Evolutionary conservation across 495 filamentous ascomycete genomes (phyloP).

Genomic region (Neurospora sp.): DNA sequence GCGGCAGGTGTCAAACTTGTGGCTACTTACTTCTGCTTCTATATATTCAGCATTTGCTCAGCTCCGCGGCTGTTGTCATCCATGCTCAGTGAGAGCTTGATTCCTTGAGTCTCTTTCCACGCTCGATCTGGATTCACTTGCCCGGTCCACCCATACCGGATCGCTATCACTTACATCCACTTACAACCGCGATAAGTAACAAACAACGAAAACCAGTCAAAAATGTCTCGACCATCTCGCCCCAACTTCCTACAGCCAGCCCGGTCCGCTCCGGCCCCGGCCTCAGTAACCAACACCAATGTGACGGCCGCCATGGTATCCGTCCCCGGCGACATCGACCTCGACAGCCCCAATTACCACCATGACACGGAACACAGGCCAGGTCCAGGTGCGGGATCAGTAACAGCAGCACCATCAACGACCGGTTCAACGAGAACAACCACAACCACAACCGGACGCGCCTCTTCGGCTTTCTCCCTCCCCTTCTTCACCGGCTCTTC

Average conservation of each 20-base stretch:
- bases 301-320: not conserved
- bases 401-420: not conserved
- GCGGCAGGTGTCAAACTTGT: not conserved
- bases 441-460: not conserved
- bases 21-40: not conserved
- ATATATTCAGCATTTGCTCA: not conserved
- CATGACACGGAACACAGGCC: not conserved
- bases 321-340: not conserved
- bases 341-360: not conserved
- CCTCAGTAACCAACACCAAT: constrained; percentile 7
- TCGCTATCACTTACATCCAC: not conserved
- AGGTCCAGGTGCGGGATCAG: not conserved
- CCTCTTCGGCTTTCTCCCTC: not conserved
- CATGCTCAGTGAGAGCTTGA: not conserved
- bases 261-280: constrained; percentile 1
- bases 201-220: not conserved
- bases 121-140: not conserved
- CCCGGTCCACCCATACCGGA: not conserved
- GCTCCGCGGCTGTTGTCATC: not conserved
- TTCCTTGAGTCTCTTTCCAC: not conserved
- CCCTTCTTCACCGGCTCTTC: not conserved
- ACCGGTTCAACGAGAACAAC: not conserved
- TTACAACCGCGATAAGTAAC: not conserved
- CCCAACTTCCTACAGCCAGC: not conserved
- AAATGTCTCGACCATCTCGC: not conserved